These are phyloP conservation scores for Paxillus involutus DNA, from an alignment of 768 basidiomycete genomes.

Conservation along the genomic window DNA sequence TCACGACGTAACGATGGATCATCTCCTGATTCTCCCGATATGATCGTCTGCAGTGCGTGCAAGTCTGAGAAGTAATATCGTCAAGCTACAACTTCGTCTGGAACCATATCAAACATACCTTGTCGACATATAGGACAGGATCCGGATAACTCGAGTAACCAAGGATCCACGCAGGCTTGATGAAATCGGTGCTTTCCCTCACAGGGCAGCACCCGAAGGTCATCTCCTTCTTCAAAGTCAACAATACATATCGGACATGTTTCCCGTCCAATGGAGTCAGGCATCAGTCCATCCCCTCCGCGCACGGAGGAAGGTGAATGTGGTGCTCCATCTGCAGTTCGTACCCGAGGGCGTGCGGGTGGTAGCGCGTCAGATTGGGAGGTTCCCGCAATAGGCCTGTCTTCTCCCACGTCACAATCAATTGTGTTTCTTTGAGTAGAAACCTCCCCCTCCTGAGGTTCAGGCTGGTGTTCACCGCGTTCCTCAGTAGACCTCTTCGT, in stretches of 20 bases:
- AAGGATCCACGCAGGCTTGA: constrained; percentile 86
- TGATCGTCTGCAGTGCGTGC: constrained; percentile 57
- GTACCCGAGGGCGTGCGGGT: not conserved
- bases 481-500: not conserved
- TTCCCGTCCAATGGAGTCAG: constrained; percentile 72
- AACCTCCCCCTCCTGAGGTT: not conserved
- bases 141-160: constrained; percentile 87
- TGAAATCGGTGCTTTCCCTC: constrained; percentile 92
- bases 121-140: constrained; percentile 93
- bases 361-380: constrained; percentile 5
- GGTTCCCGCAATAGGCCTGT: constrained; percentile 3
- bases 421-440: not conserved
- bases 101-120: constrained; percentile 42
- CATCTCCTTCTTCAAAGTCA: constrained; percentile 93
- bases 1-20: constrained; percentile 5
- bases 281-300: constrained; percentile 45
- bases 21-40: constrained; percentile 36
- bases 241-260: constrained; percentile 95
- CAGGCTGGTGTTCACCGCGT: not conserved
- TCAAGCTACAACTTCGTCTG: constrained; percentile 12
- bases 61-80: constrained; percentile 43
- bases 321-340: not conserved
- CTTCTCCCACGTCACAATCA: not conserved
- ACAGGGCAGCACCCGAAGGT: constrained; percentile 87
- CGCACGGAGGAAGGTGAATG: not conserved